Evolutionary conservation across 345 rosid species (phyloP).

Genomic region (Populus pruinosa): DNA sequence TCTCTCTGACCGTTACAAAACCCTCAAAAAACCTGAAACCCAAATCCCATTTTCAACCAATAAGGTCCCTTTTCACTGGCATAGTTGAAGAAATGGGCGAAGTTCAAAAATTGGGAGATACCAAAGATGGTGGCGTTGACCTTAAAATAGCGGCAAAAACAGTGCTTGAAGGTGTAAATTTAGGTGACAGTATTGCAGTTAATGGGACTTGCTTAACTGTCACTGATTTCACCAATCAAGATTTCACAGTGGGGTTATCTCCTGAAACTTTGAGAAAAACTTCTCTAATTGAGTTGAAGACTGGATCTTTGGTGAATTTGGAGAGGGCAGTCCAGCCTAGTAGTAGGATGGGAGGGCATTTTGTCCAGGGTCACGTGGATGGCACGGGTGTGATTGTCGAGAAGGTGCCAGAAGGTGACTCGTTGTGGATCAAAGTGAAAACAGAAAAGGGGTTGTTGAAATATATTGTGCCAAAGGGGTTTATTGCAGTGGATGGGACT

Average conservation of each 20-base stretch:
- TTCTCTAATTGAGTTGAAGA: slow-evolving; percentile 56
- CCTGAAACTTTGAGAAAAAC: slow-evolving; percentile 83
- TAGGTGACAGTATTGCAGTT: slow-evolving; percentile 82
- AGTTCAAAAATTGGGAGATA: slow-evolving; percentile 48
- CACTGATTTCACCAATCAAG: slow-evolving; percentile 49
- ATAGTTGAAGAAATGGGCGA: slow-evolving; percentile 87
- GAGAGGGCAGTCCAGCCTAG: slow-evolving; percentile 81
- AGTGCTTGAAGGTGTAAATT: slow-evolving; percentile 60
- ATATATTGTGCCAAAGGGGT: slow-evolving; percentile 83
- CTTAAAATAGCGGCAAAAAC: slow-evolving; percentile 57
- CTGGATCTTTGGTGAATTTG: slow-evolving; percentile 74
- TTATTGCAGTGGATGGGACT: slow-evolving; percentile 83
- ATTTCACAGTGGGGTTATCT: slow-evolving; percentile 66
- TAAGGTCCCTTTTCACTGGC: slow-evolving; percentile 71
- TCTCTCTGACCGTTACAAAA: background rate
- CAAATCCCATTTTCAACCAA: background rate
- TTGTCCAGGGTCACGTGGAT: slow-evolving; percentile 94
- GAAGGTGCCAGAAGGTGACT: slow-evolving; percentile 63
- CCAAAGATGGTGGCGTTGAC: slow-evolving; percentile 58
- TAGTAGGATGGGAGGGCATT: slow-evolving; percentile 84
- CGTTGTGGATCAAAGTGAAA: slow-evolving; percentile 83
- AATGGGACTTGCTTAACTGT: slow-evolving; percentile 89
- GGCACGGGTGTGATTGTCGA: slow-evolving; percentile 76
- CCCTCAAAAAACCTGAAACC: background rate
- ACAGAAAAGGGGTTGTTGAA: slow-evolving; percentile 44